Conservation (phyloP, 148 eudicot species). For the Dysphania ambrosioides region DNA sequence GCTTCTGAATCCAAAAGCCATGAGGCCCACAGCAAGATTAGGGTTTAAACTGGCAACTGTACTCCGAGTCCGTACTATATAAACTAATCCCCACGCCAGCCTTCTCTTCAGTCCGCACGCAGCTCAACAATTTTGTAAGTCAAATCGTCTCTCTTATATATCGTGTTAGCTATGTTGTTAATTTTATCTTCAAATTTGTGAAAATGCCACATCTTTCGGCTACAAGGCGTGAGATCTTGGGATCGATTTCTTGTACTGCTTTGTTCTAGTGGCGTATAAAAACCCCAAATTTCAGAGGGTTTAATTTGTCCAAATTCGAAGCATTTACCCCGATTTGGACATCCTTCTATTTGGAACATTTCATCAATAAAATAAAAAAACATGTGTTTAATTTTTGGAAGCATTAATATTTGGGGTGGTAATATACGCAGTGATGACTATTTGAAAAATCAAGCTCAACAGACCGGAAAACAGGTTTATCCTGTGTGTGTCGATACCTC, state of each 20-base stretch:
- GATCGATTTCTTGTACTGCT: conserved; percentile 41
- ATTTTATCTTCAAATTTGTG: too few species aligned
- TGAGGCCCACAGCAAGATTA: too few species aligned
- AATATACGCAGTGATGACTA: conserved; percentile 56
- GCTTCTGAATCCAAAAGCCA: too few species aligned
- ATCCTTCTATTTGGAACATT: conserved; percentile 23
- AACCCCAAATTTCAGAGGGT: conserved; percentile 8
- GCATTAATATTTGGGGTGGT: not conserved
- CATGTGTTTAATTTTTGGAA: too few species aligned
- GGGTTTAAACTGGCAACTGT: not conserved
- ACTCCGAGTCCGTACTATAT: too few species aligned
- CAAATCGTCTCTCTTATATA: not conserved
- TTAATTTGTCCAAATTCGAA: conserved; percentile 17
- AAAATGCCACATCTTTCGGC: conserved; percentile 46
- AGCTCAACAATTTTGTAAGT: too few species aligned
- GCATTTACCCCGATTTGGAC: conserved; percentile 1
- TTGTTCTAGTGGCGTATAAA: conserved; percentile 46
- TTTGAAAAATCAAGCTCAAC: conserved; percentile 74
- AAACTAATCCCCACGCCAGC: too few species aligned
- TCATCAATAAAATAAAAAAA: too few species aligned
- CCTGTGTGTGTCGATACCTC: conserved; percentile 22
- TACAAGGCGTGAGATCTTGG: conserved; percentile 36
- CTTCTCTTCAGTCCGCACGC: too few species aligned
- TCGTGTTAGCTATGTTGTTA: too few species aligned
- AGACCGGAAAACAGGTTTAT: conserved; percentile 58